phyloP scores from a whole-genome alignment of 2,329 filamentous ascomycete species.

The Leptographium lundbergii region DNA sequence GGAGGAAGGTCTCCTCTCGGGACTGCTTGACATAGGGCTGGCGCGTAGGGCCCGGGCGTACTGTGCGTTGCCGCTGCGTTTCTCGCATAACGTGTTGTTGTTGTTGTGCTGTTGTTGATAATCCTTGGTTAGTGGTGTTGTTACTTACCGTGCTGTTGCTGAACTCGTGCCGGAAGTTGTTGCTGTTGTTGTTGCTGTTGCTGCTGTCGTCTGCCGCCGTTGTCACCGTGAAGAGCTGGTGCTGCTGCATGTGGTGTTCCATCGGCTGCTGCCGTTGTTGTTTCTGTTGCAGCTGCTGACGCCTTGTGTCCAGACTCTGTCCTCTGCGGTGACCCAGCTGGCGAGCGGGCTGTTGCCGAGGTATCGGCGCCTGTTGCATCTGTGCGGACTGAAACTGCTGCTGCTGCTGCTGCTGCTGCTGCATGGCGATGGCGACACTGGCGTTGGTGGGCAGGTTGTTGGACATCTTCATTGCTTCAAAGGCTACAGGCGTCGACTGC shows the following conservation, averaged over 20 bases:
- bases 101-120: constrained; percentile 29
- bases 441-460: constrained; percentile 40
- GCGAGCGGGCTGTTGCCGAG: constrained; percentile 25
- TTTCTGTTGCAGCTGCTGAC: constrained; percentile 35
- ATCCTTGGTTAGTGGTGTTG: constrained; percentile 40
- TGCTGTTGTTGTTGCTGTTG: constrained; percentile 14
- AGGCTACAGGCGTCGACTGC: constrained; percentile 69
- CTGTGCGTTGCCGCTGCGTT: constrained; percentile 78
- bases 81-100: constrained; percentile 69
- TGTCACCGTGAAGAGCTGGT: constrained; percentile 4
- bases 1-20: constrained; percentile 34
- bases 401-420: constrained; percentile 5
- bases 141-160: constrained; percentile 35
- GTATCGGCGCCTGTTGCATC: constrained; percentile 11
- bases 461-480: constrained; percentile 60
- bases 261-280: constrained; percentile 12
- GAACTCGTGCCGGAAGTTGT: constrained; percentile 31
- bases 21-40: constrained; percentile 18
- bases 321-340: constrained; percentile 60
- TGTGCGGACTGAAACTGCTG: neutral
- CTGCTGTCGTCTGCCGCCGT: constrained; percentile 5
- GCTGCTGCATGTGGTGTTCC: constrained; percentile 12
- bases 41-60: constrained; percentile 53
- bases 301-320: constrained; percentile 67
- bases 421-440: neutral